Conservation (phyloP, 2,329 filamentous ascomycete genomes). For the Arthrocladium fulminans region DNA sequence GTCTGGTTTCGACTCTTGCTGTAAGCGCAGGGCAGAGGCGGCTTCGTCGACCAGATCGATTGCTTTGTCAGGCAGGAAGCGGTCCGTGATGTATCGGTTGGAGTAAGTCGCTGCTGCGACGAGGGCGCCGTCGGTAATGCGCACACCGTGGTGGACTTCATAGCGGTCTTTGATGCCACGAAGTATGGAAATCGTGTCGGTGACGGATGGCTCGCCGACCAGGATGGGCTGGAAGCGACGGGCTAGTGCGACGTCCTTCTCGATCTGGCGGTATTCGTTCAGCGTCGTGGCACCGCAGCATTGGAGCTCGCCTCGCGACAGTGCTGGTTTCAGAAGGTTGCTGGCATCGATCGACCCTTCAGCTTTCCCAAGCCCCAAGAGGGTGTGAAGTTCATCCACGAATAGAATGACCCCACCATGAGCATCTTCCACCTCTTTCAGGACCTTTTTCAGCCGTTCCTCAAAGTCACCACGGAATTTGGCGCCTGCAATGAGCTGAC, state of each 20-base stretch:
- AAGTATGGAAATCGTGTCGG: constrained; percentile 89
- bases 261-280: constrained; percentile 83
- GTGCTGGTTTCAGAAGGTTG: constrained; percentile 83
- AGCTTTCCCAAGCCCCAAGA: constrained; percentile 86
- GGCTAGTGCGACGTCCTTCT: constrained; percentile 90
- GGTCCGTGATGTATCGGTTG: constrained; percentile 93
- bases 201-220: constrained; percentile 83
- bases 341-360: constrained; percentile 96
- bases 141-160: constrained; percentile 91
- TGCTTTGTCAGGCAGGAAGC: constrained; percentile 92
- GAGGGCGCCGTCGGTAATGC: constrained; percentile 84
- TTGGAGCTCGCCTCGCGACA: constrained; percentile 88
- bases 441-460: constrained; percentile 78
- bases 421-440: constrained; percentile 84
- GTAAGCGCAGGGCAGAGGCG: constrained; percentile 76
- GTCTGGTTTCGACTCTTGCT: constrained; percentile 95
- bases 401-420: constrained; percentile 88
- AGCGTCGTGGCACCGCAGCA: constrained; percentile 92
- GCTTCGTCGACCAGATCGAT: constrained; percentile 97
- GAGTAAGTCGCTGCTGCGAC: constrained; percentile 87
- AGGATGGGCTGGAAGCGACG: constrained; percentile 88
- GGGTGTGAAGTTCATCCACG: constrained; percentile 85
- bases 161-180: constrained; percentile 97
- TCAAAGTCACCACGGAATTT: constrained; percentile 97
- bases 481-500: constrained; percentile 86